Evolutionary conservation across 495 filamentous ascomycete genomes (phyloP), one percentile per base, ranked within the genome.

Genomic region (Geopyxis carbonaria): DNA sequence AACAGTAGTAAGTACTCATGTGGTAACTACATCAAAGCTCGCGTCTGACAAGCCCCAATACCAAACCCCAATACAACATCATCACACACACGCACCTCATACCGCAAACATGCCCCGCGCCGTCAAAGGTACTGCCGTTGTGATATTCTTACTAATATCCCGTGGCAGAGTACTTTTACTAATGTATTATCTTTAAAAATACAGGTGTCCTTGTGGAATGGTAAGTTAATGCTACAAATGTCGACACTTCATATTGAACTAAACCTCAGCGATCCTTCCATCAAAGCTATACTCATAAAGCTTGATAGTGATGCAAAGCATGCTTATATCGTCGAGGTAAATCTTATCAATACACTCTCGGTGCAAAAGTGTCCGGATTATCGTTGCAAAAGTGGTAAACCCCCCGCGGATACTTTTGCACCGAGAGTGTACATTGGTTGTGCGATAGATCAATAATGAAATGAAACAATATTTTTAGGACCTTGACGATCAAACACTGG

Each of bases 201-300:
- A 39, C 22, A 39, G 36, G 36, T 7, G 36, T 39, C 16, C 22
- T 39, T 6, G 36, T 39, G 11, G 36, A 39, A 29, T 39, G 36
- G 36, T 30, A 13, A 34, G 7, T 13, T 2, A 30, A 3, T 30
- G 27, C 5, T n/a, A 2, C 27, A 2, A 30, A 30, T n/a, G 27
- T 15, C 15, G 27, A 30, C 27, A 30, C 27, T 15, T n/a, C 2
- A 2, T n/a, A 2, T n/a, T 8, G 10, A 10, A 5, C 18, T 22
- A 6, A 6, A 6, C 19, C 33, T 23, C 44, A 49, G 49, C 38
- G 51, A 54, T 32, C 73, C 76, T 4, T 78, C 75, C 31, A 78
- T 81, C 59, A 80, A 79, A 56, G 73, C 77, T 27, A 79, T 81
- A 54, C 73, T 82, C 47, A 61, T 73, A 27, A 78, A 78, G 44